Evolutionary conservation across 2,329 filamentous ascomycete genomes (phyloP).

Genomic region (Trichoderma atroviride): DNA sequence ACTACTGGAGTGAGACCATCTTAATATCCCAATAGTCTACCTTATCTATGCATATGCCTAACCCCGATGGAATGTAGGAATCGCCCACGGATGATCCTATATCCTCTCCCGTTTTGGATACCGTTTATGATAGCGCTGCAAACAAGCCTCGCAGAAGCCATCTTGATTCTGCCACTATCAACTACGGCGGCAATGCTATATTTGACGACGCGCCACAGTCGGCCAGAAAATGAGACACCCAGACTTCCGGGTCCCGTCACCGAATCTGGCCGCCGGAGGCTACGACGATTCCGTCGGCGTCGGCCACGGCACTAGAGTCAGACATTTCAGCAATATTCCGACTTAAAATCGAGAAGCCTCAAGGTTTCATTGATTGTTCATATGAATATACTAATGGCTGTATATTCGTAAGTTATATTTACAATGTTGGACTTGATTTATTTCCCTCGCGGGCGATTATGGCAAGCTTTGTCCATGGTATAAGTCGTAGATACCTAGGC

Average conservation of each 20-base stretch:
- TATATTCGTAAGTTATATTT: too few relatives aligned
- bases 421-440: too few relatives aligned
- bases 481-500: too few relatives aligned
- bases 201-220: not conserved
- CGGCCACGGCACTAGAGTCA: too few relatives aligned
- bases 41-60: not conserved
- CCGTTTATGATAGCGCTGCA: not conserved
- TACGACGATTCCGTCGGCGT: not conserved
- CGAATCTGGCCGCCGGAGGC: not conserved
- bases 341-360: too few relatives aligned
- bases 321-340: too few relatives aligned
- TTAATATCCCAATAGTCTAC: too few relatives aligned
- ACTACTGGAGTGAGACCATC: not conserved
- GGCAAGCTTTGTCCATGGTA: too few relatives aligned
- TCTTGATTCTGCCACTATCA: not conserved
- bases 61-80: not conserved
- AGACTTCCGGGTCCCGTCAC: not conserved
- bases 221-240: too few relatives aligned
- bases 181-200: slow-evolving; percentile 3
- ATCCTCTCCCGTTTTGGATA: not conserved
- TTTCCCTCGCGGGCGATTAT: too few relatives aligned
- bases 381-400: too few relatives aligned
- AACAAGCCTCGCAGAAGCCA: not conserved
- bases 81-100: not conserved
- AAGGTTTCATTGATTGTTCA: too few relatives aligned